Conservation (phyloP, 2,329 filamentous ascomycete genomes). For the Chaetomium sp. region DNA sequence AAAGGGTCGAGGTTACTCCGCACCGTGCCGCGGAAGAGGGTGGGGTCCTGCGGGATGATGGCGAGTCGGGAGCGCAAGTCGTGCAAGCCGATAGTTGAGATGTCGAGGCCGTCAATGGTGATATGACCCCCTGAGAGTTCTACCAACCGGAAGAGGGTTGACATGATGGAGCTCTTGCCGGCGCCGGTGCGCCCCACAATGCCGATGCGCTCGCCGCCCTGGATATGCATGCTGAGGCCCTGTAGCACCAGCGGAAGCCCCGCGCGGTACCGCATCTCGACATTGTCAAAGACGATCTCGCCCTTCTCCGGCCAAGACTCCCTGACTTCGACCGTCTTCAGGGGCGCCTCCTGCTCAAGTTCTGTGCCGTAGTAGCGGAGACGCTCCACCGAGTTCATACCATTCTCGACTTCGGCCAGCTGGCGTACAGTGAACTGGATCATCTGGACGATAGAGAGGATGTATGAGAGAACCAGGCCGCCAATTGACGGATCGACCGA, state of each 20-base stretch:
- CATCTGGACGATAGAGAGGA: conserved; percentile 90
- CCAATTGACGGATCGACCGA: conserved; percentile 80
- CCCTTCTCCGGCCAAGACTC: conserved; percentile 83
- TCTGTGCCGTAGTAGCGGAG: conserved; percentile 85
- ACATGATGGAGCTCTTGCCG: conserved; percentile 83
- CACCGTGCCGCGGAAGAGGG: conserved; percentile 78
- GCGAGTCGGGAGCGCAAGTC: conserved; percentile 75
- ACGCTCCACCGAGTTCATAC: conserved; percentile 95
- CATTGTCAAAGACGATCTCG: conserved; percentile 74
- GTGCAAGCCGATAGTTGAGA: conserved; percentile 71
- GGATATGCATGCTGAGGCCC: conserved; percentile 70
- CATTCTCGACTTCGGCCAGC: conserved; percentile 93
- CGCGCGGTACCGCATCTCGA: conserved; percentile 76
- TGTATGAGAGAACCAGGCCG: conserved; percentile 89
- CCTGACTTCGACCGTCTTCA: conserved; percentile 73
- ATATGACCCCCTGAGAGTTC: conserved; percentile 66
- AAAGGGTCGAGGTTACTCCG: conserved; percentile 81
- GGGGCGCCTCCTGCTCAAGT: conserved; percentile 85
- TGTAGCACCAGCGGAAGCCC: conserved; percentile 73
- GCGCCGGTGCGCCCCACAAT: conserved; percentile 81
- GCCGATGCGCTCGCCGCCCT: conserved; percentile 76
- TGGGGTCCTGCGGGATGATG: conserved; percentile 85
- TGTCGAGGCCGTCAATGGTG: conserved; percentile 67
- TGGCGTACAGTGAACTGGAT: conserved; percentile 94
- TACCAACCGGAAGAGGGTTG: conserved; percentile 75